Base-by-base conservation (phyloP, 2,329 filamentous ascomycete species). In the Mycosphaerelloides madeirae region DNA sequence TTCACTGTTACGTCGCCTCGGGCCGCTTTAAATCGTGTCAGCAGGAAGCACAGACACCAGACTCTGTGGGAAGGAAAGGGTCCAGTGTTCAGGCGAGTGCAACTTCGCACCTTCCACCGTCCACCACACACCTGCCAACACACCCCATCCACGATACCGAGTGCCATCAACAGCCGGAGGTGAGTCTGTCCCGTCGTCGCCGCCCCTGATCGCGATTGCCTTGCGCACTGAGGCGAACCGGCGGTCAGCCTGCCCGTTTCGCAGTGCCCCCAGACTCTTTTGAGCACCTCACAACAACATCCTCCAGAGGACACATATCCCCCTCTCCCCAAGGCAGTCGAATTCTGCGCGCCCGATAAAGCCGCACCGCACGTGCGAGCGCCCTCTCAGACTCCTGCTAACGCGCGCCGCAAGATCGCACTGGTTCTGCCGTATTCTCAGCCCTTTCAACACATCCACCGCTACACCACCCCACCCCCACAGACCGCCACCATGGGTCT, bases 401-500 rank as follows among this genome's bases (percentile, higher is more conserved):
- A 49, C 39, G 20, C 12, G 28, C 19, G 34, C 29, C 16, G 20
- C n/a, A 25, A 42, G 35, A 38, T 42, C 36, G 46, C 49, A 46
- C 46, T 49, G 43, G 35, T 47, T 41, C 43, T 46, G 31, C 39
- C 29, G 28, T 25, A 19, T 37, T 37, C 41, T 37, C 37, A 43
- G 18, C 40, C 46, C 20, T 36, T 34, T 29, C 38, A 25, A 19
- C 36, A 43, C 41, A 34, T 31, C 29, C 43, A 32, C 32, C 28
- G 29, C n/a, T 13, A 38, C 42, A 43, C 11, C 25, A 14, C 18
- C 35, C 11, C 25, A 14, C 18, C 35, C 22, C 32, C 41, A 39
- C 69, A 53, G 37, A 60, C 72, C 78, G 78, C 79, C 77, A 84
- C 68, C 58, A 97, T 97, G 91, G 91, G 91, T 74, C 86, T 85